phyloP scores from a whole-genome alignment of 2,329 filamentous ascomycete genomes.

The Microthyrium microscopicum region DNA sequence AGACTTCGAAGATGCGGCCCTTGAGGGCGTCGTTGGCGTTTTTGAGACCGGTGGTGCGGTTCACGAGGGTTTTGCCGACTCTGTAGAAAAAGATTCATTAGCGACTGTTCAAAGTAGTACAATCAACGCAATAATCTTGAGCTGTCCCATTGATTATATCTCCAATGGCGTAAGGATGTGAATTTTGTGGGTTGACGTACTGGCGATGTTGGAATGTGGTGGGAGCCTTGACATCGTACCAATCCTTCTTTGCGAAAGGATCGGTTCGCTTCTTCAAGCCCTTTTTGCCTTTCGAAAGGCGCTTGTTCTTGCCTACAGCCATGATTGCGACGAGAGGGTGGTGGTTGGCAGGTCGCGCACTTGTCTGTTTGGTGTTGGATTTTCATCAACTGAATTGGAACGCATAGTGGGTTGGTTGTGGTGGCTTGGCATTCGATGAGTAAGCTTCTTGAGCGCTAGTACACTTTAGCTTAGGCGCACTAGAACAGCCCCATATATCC shows the following conservation, averaged over 20 bases:
- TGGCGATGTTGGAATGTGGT: conserved; percentile 92
- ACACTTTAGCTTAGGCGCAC: too few relatives aligned
- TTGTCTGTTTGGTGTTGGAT: too few relatives aligned
- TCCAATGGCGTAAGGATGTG: neutral
- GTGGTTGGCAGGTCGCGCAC: neutral
- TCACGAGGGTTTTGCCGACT: conserved; percentile 99
- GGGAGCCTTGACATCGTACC: conserved; percentile 97
- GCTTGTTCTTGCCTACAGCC: conserved; percentile 97
- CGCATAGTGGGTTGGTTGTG: too few relatives aligned
- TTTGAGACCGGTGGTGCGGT: conserved; percentile 98
- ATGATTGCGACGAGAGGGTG: conserved; percentile 44
- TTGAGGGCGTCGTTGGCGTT: conserved; percentile 99
- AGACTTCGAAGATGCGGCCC: conserved; percentile 97
- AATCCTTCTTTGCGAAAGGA: conserved; percentile 97
- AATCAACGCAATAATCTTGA: conserved; percentile 13
- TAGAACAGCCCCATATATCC: too few relatives aligned
- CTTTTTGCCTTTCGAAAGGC: conserved; percentile 99
- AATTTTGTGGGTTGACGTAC: conserved; percentile 41
- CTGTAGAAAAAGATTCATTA: conserved; percentile 32
- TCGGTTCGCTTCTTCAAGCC: conserved; percentile 99
- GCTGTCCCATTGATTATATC: neutral
- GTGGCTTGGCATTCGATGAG: too few relatives aligned
- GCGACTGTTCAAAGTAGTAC: conserved; percentile 9
- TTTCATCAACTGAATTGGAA: too few relatives aligned
- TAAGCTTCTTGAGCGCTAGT: too few relatives aligned